Evolutionary conservation across 2,329 filamentous ascomycete species (phyloP).

Genomic region (Colletotrichum somersetense): DNA sequence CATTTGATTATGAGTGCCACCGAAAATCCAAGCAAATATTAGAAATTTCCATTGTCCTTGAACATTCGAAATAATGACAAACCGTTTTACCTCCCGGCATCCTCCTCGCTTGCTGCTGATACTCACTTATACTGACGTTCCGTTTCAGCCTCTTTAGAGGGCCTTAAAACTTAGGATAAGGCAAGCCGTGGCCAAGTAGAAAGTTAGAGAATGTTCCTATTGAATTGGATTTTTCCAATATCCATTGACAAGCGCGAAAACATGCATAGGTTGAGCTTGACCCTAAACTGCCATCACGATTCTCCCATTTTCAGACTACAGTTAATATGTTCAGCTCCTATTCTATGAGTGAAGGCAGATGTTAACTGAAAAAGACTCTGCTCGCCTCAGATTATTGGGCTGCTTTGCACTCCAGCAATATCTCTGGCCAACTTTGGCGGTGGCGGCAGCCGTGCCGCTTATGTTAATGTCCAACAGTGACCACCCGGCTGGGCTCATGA

Average conservation of each 20-base stretch:
- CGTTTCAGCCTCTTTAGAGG: not conserved
- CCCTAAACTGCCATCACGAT: too few relatives aligned
- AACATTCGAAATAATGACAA: fast-evolving
- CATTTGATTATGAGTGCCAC: not conserved
- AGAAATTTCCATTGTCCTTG: too few relatives aligned
- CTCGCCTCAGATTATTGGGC: not conserved
- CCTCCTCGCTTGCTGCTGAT: not conserved
- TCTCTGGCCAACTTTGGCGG: not conserved
- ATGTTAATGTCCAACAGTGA: not conserved
- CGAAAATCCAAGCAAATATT: not conserved
- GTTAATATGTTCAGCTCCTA: not conserved
- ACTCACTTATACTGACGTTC: too few relatives aligned
- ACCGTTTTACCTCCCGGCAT: not conserved
- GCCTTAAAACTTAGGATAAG: not conserved
- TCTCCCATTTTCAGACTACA: not conserved
- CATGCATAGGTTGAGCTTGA: not conserved
- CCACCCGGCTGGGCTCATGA: not conserved
- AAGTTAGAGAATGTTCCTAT: not conserved
- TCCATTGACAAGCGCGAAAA: not conserved
- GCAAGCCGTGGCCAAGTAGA: not conserved
- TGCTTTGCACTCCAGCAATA: not conserved
- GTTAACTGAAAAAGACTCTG: not conserved
- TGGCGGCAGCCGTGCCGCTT: not conserved
- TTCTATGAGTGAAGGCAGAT: not conserved
- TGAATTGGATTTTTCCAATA: fast-evolving